Evolutionary conservation across 768 basidiomycete species (phyloP).

Genomic region (Chalciporus pseudorubinellus): DNA sequence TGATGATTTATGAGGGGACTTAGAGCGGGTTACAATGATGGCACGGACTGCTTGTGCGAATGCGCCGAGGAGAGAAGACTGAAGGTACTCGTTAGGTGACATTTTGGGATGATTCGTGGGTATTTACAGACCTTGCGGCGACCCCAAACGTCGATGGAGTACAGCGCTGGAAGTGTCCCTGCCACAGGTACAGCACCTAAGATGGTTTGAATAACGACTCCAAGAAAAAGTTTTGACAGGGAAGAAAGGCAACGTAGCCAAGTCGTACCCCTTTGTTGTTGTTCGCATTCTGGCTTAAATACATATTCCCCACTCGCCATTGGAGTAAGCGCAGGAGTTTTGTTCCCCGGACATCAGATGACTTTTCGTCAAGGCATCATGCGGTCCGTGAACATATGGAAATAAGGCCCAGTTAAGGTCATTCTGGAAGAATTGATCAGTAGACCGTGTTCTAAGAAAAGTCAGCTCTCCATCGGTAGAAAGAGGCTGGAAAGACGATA

Average conservation of each 20-base stretch:
- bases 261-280: not conserved
- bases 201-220: slow-evolving; percentile 61
- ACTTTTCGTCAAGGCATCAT: slow-evolving; percentile 3
- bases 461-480: not conserved
- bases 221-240: not conserved
- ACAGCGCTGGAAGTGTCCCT: slow-evolving; percentile 68
- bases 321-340: not conserved
- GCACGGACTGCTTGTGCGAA: slow-evolving; percentile 58
- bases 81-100: not conserved
- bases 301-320: not conserved
- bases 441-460: not conserved
- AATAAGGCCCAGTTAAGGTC: not conserved
- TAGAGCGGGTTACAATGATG: slow-evolving; percentile 48
- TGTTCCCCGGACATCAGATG: slow-evolving; percentile 15
- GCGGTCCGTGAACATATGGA: slow-evolving; percentile 6
- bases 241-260: not conserved
- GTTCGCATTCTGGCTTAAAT: slow-evolving; percentile 5
- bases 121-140: slow-evolving; percentile 51
- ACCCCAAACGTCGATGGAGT: slow-evolving; percentile 71
- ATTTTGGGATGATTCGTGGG: not conserved
- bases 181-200: slow-evolving; percentile 73
- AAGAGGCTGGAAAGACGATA: not conserved
- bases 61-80: slow-evolving; percentile 68
- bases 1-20: too few relatives aligned
- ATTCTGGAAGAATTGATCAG: not conserved